phyloP scores from a whole-genome alignment of 2,329 filamentous ascomycete genomes.

The Leptosphaerulina australis region DNA sequence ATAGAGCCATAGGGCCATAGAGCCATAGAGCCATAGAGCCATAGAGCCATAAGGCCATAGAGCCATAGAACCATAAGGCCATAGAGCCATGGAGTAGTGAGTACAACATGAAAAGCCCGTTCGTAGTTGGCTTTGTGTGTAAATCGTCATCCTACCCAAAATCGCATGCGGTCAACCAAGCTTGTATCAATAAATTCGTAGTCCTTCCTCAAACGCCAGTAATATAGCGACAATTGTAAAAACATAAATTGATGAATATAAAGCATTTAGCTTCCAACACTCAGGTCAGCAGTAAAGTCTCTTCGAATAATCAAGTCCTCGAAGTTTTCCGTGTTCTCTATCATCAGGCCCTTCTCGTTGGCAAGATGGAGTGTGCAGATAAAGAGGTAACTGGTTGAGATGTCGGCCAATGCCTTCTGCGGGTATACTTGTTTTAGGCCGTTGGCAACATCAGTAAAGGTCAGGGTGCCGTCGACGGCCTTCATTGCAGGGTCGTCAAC shows the following conservation, averaged over 20 bases:
- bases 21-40: too few species aligned
- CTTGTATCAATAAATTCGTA: too few species aligned
- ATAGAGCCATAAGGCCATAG: too few species aligned
- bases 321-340: slow-evolving; percentile 66
- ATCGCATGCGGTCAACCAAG: too few species aligned
- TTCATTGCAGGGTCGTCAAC: slow-evolving; percentile 42
- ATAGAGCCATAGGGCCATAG: too few species aligned
- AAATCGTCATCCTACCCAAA: too few species aligned
- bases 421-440: slow-evolving; percentile 85
- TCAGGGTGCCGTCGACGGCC: slow-evolving; percentile 64
- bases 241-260: too few species aligned
- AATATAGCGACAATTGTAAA: slow-evolving; percentile 7
- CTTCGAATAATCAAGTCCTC: slow-evolving; percentile 56
- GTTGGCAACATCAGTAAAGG: slow-evolving; percentile 93
- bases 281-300: slow-evolving; percentile 54
- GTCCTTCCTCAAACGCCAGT: too few species aligned
- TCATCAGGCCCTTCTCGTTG: slow-evolving; percentile 87
- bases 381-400: slow-evolving; percentile 91
- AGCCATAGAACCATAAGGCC: too few species aligned
- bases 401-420: slow-evolving; percentile 85
- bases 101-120: too few species aligned
- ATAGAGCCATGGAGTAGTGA: too few species aligned
- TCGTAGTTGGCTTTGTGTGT: too few species aligned
- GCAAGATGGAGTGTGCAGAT: slow-evolving; percentile 90
- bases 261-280: slow-evolving; percentile 24